Percentiles rank a stretch among this genome's conserved stretches.
These are phyloP conservation scores for Phytophthora sp. DNA, from an alignment of 352 stramenopile genomes.

Conservation along the genomic window DNA sequence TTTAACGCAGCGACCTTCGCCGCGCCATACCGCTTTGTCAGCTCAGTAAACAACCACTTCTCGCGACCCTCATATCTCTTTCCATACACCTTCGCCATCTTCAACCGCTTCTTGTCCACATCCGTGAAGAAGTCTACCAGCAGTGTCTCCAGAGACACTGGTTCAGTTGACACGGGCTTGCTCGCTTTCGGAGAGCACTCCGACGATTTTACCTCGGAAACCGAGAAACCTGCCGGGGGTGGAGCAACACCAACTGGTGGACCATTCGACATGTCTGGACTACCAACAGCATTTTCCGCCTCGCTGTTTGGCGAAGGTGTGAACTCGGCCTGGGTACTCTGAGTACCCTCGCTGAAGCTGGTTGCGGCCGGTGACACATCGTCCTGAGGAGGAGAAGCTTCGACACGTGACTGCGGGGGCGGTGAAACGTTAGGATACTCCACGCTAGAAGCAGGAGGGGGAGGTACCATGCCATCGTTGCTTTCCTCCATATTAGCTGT, in stretches of 20 bases:
- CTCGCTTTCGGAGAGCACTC: conserved; percentile 4
- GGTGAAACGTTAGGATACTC: background rate
- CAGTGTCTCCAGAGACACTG: conserved; percentile 55
- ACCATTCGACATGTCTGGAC: background rate
- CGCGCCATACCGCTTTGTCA: conserved; percentile 68
- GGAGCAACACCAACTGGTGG: conserved; percentile 1
- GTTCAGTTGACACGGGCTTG: background rate
- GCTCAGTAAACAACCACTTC: conserved; percentile 67
- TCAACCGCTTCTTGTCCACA: conserved; percentile 62
- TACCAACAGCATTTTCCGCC: background rate
- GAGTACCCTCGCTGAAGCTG: background rate
- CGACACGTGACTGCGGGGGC: background rate
- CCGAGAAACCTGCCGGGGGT: too few species aligned
- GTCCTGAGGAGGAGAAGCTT: background rate
- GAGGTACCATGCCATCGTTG: background rate
- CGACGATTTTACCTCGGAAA: too few species aligned
- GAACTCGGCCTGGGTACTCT: background rate
- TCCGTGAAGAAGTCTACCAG: conserved; percentile 68
- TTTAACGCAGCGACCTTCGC: conserved; percentile 52
- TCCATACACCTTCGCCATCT: conserved; percentile 70
- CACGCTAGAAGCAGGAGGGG: background rate
- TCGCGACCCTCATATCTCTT: conserved; percentile 73
- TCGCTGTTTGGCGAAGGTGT: background rate
- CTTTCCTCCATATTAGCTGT: background rate
- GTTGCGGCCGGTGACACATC: background rate